Conservation (phyloP, 2,329 filamentous ascomycete genomes). For the Cadophora sp. region DNA sequence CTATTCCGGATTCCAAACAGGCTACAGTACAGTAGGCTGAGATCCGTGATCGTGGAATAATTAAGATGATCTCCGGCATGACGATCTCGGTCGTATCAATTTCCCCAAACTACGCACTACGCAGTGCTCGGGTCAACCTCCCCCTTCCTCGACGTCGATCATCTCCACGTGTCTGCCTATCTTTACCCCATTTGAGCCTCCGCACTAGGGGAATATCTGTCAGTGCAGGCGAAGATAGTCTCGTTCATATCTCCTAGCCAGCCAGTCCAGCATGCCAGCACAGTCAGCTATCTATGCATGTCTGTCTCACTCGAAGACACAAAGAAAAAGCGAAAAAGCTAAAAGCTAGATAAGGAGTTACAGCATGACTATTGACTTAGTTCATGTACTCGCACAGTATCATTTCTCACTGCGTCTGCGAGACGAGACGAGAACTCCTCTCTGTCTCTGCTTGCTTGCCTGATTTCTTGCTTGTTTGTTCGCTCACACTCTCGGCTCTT, state of each 20-base stretch:
- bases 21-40: neutral
- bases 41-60: neutral
- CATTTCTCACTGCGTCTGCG: no score
- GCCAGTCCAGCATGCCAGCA: neutral
- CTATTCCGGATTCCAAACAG: neutral
- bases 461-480: neutral
- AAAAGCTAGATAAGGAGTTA: neutral
- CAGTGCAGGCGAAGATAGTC: neutral
- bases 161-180: constrained; percentile 8
- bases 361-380: neutral
- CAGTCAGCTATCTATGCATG: neutral
- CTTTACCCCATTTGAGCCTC: neutral
- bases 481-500: neutral
- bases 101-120: neutral
- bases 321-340: neutral
- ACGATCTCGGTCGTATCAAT: neutral
- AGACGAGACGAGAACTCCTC: no score
- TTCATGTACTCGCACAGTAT: neutral
- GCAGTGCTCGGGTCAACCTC: neutral
- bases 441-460: neutral
- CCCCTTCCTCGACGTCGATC: constrained; percentile 8
- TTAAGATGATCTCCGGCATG: constrained; percentile 9
- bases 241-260: neutral
- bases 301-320: neutral
- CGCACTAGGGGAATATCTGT: neutral